Percentiles rank a stretch among this genome's conserved stretches.
phyloP scores from a whole-genome alignment of 176 grass and related monocot genomes.

The Elaeis guineensis region DNA sequence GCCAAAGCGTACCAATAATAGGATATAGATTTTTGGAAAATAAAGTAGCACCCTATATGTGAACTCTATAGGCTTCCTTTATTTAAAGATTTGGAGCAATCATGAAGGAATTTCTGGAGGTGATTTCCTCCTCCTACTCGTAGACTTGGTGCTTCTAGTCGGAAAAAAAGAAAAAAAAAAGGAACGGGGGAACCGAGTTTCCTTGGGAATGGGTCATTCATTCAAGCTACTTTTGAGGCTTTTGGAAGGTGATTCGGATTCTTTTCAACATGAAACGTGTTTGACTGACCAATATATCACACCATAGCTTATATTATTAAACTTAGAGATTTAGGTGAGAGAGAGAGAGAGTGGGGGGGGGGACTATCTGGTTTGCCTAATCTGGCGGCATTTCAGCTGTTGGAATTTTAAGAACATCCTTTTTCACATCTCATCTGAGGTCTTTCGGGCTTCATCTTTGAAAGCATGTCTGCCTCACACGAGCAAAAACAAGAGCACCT shows the following conservation, averaged over 20 bases:
- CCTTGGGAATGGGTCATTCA: constrained; percentile 12
- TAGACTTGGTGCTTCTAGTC: constrained; percentile 7
- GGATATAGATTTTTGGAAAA: constrained; percentile 2
- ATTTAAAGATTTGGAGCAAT: constrained; percentile 53
- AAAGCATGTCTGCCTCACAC: not conserved
- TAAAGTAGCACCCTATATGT: constrained; percentile 2
- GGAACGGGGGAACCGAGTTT: not conserved
- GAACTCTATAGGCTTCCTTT: constrained; percentile 26
- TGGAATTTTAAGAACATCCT: constrained; percentile 26
- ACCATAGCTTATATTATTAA: constrained; percentile 23
- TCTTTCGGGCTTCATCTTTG: no score
- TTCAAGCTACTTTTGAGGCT: constrained; percentile 15
- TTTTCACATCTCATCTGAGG: not conserved
- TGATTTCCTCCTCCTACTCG: constrained; percentile 12
- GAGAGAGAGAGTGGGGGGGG: not conserved
- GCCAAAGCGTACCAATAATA: constrained; percentile 16
- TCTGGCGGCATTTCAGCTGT: constrained; percentile 13
- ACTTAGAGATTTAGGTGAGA: constrained; percentile 2
- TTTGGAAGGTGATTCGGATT: constrained; percentile 41
- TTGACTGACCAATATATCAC: constrained; percentile 93
- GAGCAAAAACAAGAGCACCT: constrained; percentile 20
- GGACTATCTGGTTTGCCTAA: constrained; percentile 12
- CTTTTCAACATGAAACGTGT: constrained; percentile 93
- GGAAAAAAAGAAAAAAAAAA: not conserved
- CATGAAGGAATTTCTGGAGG: constrained; percentile 36